Base-by-base conservation (phyloP, 2,329 filamentous ascomycete species). In the Fusarium falciforme region DNA sequence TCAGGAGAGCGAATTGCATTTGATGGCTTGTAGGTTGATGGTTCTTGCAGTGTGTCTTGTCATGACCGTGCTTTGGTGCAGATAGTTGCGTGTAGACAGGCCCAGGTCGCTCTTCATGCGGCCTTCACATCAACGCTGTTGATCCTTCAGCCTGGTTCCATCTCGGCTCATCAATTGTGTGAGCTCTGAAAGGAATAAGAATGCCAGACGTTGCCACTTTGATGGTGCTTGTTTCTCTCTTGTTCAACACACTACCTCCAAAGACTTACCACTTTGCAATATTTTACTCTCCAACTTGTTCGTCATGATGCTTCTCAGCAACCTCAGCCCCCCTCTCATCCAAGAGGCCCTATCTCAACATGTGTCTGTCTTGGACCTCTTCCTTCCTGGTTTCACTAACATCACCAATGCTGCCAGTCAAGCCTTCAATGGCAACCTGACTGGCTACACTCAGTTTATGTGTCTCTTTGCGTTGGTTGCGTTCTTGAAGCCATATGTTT, bases 111-210 rank as follows among this genome's bases (percentile, higher is more conserved):
- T 25, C 25, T 25, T 25, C 3, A 25, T 25, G 25, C 25, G 25
- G 25, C 25, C 25, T 25, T 25, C 25, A 25, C 25, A 25, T 25
- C 25, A 25, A 4, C 25, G 25, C 25, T 25, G 25, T 25, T 25
- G 25, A 61, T 12, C 6, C 17, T n/a, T 12, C 29, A 49, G 49
- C 61, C 49, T 47, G 52, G 58, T 58, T 36, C 20, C 6, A 66
- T 61, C 57, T 61, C 14, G 17, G 11, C 25, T 59, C 7, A 38
- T 63, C 16, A 57, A 67, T 62, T 57, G 4, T 7, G 40, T 4
- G 35, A 61, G 9, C 27, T 54, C 33, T 54, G 16, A 68, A 68
- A 61, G 61, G 42, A 36, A 68, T 68, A 68, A 64, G 61, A 68
- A 68, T 54, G 35, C 54, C 27, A 12, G 22, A 61, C 6, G 10